Conservation (phyloP, 257 asterid species). For the Scutellaria minor region DNA sequence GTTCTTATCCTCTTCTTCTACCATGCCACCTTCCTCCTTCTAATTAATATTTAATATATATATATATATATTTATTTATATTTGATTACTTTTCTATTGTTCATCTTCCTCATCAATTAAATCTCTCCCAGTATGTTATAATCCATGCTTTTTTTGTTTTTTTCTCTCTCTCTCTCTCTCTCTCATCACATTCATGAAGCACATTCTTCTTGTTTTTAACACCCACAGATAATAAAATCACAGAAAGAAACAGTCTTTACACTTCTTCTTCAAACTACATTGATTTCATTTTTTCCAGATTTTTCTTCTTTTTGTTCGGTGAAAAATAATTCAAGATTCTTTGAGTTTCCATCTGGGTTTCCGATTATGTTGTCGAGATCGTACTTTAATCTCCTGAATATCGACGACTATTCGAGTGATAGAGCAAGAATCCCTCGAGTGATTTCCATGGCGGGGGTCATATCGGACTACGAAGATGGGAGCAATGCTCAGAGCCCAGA, state of each 20-base stretch:
- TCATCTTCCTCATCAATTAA: constrained; percentile 11
- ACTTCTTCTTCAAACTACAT: not conserved
- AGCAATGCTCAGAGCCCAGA: constrained; percentile 34
- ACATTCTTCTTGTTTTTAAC: constrained; percentile 41
- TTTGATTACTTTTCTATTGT: constrained; percentile 13
- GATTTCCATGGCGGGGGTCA: constrained; percentile 70
- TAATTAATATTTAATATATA: not conserved
- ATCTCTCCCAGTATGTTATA: constrained; percentile 20
- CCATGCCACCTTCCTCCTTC: constrained; percentile 39
- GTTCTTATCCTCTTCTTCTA: constrained; percentile 61
- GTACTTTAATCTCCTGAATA: constrained; percentile 69
- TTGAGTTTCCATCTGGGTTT: constrained; percentile 10
- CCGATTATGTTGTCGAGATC: constrained; percentile 77
- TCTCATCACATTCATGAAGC: constrained; percentile 30
- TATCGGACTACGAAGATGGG: constrained; percentile 62
- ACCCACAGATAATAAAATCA: constrained; percentile 31
- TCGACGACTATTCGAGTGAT: constrained; percentile 71
- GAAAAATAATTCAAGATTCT: constrained; percentile 16
- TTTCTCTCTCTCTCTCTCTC: not conserved
- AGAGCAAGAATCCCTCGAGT: constrained; percentile 71
- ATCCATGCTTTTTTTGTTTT: constrained; percentile 4
- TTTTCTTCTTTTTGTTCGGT: not conserved
- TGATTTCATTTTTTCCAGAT: constrained; percentile 20
- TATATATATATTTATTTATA: not conserved
- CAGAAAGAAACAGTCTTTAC: not conserved